Evolutionary conservation across 768 basidiomycete genomes (phyloP).

Genomic region (Pisolithus microcarpus): DNA sequence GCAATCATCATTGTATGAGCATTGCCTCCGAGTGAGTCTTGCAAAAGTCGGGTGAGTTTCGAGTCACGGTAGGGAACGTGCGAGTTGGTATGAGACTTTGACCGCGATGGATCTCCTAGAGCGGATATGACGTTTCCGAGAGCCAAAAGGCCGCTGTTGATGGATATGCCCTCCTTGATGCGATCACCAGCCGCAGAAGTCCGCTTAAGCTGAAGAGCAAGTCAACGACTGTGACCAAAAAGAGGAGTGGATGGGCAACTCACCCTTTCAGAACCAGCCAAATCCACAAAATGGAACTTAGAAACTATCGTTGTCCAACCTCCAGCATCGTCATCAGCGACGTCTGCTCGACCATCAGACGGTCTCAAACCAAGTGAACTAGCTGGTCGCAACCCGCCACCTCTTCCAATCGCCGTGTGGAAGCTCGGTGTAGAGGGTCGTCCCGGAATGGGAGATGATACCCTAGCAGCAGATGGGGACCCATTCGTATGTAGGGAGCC

Average conservation of each 20-base stretch:
- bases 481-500: conserved; percentile 59
- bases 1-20: conserved; percentile 99
- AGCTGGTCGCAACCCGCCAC: conserved; percentile 59
- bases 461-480: conserved; percentile 31
- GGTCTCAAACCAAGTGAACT: conserved; percentile 72
- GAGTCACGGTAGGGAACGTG: conserved; percentile 98
- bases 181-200: conserved; percentile 95
- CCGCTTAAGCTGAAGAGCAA: conserved; percentile 67
- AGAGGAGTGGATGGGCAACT: conserved; percentile 23
- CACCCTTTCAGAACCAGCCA: conserved; percentile 94
- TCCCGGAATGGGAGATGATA: conserved; percentile 73
- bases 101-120: conserved; percentile 85
- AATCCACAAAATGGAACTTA: conserved; percentile 97
- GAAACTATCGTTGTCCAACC: conserved; percentile 89
- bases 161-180: conserved; percentile 98
- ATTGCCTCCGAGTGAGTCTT: conserved; percentile 94
- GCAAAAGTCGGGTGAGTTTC: conserved; percentile 74
- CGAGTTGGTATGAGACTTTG: conserved; percentile 74
- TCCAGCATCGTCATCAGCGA: conserved; percentile 55
- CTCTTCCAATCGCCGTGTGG: conserved; percentile 64
- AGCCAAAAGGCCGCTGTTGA: conserved; percentile 93
- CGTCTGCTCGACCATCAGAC: conserved; percentile 34
- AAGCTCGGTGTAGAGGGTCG: conserved; percentile 79
- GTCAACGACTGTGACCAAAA: conserved; percentile 10
- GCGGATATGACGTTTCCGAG: conserved; percentile 98